Evolutionary conservation across 2,329 filamentous ascomycete species (phyloP).

Genomic region (Pseudogymnoascus sp.): DNA sequence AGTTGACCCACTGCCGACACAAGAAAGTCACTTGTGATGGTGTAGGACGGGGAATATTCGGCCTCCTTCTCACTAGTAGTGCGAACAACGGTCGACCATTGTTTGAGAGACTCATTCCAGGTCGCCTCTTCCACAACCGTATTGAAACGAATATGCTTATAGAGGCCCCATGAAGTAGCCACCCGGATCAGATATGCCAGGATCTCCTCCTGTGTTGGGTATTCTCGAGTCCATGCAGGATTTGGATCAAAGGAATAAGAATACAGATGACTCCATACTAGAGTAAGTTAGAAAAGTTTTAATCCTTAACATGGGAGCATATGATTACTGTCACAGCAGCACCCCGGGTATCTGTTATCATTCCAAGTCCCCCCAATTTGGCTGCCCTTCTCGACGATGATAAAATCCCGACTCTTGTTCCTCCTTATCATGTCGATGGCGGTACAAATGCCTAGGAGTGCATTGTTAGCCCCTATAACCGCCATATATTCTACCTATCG

Average conservation of each 20-base stretch:
- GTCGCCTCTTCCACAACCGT: conserved; percentile 5
- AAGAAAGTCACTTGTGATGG: conserved; percentile 45
- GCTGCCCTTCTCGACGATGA: conserved; percentile 46
- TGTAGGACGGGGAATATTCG: conserved; percentile 30
- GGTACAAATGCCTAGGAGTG: conserved; percentile 39
- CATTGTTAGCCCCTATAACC: not conserved
- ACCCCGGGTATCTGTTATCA: conserved; percentile 49
- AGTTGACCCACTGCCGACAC: conserved; percentile 36
- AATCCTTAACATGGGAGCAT: not conserved
- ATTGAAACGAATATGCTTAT: conserved; percentile 9
- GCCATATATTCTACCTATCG: not conserved
- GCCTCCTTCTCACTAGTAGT: conserved; percentile 8
- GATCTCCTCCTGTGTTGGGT: conserved; percentile 52
- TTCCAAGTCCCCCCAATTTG: conserved; percentile 44
- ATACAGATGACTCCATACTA: conserved; percentile 41
- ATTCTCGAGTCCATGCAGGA: conserved; percentile 46
- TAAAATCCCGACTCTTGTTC: conserved; percentile 43
- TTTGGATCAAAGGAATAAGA: conserved; percentile 54
- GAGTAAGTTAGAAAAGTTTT: conserved; percentile 19
- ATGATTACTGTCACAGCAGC: conserved; percentile 40
- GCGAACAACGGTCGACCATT: conserved; percentile 7
- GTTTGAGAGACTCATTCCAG: conserved; percentile 6
- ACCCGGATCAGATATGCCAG: conserved; percentile 43
- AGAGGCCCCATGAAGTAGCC: conserved; percentile 34
- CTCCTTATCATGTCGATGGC: conserved; percentile 47